Evolutionary conservation across 345 rosid species (phyloP).

Genomic region (Brassica nigra): DNA sequence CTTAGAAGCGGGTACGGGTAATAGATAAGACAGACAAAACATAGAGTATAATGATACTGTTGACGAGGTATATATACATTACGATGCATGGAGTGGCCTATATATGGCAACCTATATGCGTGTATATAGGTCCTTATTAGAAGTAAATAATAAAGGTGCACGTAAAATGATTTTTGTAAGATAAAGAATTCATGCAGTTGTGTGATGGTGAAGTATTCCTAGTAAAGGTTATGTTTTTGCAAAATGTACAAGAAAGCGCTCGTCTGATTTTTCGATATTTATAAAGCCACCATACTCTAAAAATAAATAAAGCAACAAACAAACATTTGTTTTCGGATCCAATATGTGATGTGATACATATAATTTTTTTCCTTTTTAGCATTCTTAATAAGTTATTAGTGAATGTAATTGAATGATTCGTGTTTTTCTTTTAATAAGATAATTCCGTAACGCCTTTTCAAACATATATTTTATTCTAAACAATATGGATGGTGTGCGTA

Average conservation of each 20-base stretch:
- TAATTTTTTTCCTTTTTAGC: no score
- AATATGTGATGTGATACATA: neutral
- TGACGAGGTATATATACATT: conserved; percentile 16
- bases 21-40: conserved; percentile 16
- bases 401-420: conserved; percentile 5
- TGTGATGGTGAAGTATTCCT: conserved; percentile 47
- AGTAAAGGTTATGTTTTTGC: conserved; percentile 56
- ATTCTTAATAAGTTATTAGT: neutral
- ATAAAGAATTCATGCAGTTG: conserved; percentile 36
- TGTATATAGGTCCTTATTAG: neutral
- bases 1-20: conserved; percentile 12
- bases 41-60: conserved; percentile 18
- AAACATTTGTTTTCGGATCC: neutral
- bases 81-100: conserved; percentile 30
- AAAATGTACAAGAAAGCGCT: conserved; percentile 51
- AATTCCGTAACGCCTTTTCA: neutral
- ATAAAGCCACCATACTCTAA: neutral
- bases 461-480: neutral
- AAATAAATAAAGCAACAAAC: neutral
- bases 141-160: conserved; percentile 15
- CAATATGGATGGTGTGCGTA: conserved; percentile 16
- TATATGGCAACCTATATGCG: neutral
- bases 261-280: conserved; percentile 52
- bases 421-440: neutral
- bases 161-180: conserved; percentile 1